phyloP scores from a whole-genome alignment of 306 rosid genomes.

The Purshia tridentata region DNA sequence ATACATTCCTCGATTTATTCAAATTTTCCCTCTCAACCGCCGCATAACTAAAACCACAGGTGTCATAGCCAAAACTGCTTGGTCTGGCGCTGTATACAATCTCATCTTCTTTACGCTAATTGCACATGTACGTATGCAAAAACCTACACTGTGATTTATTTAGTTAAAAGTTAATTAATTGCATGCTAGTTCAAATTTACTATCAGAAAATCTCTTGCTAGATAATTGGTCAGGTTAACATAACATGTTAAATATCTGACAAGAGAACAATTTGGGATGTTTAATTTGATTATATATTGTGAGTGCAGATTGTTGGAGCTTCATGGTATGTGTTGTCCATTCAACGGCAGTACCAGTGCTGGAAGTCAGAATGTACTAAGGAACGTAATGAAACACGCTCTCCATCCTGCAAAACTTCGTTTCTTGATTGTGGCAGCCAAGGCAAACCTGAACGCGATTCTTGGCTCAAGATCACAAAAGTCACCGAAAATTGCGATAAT shows the following conservation, averaged over 20 bases:
- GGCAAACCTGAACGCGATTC: slow-evolving; percentile 33
- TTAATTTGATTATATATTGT: slow-evolving; percentile 16
- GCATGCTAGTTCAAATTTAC: no score
- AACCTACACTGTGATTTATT: background rate
- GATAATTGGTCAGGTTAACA: no score
- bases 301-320: slow-evolving; percentile 84
- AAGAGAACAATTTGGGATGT: no score
- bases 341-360: slow-evolving; percentile 69
- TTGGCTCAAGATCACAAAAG: slow-evolving; percentile 52
- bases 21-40: slow-evolving; percentile 68
- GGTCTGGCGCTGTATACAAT: slow-evolving; percentile 83
- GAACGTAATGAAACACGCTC: slow-evolving; percentile 69
- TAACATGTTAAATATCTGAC: no score
- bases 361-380: slow-evolving; percentile 51
- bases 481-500: slow-evolving; percentile 60
- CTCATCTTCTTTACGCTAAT: slow-evolving; percentile 69
- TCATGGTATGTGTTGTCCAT: slow-evolving; percentile 81
- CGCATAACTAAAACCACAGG: slow-evolving; percentile 74
- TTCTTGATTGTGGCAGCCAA: slow-evolving; percentile 51
- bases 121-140: slow-evolving; percentile 59
- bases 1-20: slow-evolving; percentile 66
- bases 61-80: slow-evolving; percentile 68
- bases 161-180: no score
- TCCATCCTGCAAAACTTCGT: slow-evolving; percentile 59
- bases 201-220: no score